A percentile compares a stretch with the other conserved stretches of the same genome.
Evolutionary conservation across 2,329 filamentous ascomycete genomes (phyloP).

Genomic region (Arthrinium phaeospermum): DNA sequence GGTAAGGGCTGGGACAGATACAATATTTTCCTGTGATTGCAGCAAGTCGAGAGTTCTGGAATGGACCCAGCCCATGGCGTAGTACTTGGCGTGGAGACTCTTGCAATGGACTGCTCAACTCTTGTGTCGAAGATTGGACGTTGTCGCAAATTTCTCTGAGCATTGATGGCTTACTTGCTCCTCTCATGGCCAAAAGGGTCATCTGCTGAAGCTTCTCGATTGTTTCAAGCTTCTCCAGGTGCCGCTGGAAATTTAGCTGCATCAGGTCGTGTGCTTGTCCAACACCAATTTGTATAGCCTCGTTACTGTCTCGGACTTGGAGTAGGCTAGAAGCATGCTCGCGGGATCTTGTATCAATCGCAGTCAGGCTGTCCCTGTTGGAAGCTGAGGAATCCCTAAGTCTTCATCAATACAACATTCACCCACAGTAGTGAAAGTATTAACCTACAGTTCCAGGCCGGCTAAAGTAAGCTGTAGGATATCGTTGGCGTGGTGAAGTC

Average conservation of each 20-base stretch:
- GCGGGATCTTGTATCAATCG: conserved; percentile 10
- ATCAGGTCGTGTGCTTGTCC: too few species aligned
- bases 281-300: too few species aligned
- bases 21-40: too few species aligned
- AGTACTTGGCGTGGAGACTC: not conserved
- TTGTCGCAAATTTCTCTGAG: too few species aligned
- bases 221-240: too few species aligned
- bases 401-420: not conserved
- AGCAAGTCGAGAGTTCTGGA: not conserved
- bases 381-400: conserved; percentile 10
- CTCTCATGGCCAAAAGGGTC: too few species aligned
- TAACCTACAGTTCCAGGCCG: conserved; percentile 18
- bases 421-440: not conserved
- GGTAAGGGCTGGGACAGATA: too few species aligned
- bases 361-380: not conserved
- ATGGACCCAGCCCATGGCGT: not conserved
- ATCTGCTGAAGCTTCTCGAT: too few species aligned
- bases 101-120: not conserved
- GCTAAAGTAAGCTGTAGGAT: conserved; percentile 12
- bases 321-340: conserved; percentile 14
- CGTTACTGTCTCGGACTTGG: not conserved
- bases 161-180: too few species aligned
- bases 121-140: too few species aligned
- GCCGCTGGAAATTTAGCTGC: too few species aligned
- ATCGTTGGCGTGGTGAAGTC: conserved; percentile 18